phyloP scores from a whole-genome alignment of 306 rosid species.

The Hippophae tibetana region DNA sequence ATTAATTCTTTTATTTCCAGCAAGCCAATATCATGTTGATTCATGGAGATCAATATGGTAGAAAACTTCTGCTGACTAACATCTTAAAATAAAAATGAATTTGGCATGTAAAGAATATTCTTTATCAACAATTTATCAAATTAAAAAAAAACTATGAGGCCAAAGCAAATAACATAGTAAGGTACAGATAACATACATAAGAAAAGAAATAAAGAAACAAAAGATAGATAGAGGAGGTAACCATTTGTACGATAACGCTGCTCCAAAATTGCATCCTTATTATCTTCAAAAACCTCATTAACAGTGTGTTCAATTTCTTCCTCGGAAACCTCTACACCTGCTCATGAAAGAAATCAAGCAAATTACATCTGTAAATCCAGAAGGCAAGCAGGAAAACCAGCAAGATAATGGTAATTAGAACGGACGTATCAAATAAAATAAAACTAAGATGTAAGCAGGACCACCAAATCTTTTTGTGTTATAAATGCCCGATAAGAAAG shows the following conservation, averaged over 20 bases:
- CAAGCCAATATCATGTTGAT: too few relatives aligned
- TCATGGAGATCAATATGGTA: too few relatives aligned
- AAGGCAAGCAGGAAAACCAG: background rate
- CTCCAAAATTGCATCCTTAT: constrained; percentile 29
- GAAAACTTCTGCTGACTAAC: too few relatives aligned
- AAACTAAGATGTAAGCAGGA: constrained; percentile 7
- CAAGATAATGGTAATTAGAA: constrained; percentile 2
- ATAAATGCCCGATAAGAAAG: constrained; percentile 1
- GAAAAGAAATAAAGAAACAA: background rate
- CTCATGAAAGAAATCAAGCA: constrained; percentile 10
- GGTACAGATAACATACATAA: background rate
- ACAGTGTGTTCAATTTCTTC: constrained; percentile 60
- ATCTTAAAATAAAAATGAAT: too few relatives aligned
- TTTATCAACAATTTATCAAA: too few relatives aligned
- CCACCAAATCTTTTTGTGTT: constrained; percentile 1
- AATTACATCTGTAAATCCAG: background rate
- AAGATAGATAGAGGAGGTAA: background rate
- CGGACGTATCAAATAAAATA: constrained; percentile 5
- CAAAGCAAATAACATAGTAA: background rate
- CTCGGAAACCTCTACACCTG: constrained; percentile 77
- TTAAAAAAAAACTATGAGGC: too few relatives aligned
- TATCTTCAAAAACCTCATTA: constrained; percentile 62
- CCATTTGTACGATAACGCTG: constrained; percentile 2
- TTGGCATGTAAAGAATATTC: too few relatives aligned
- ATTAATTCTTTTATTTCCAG: too few relatives aligned